Conservation (phyloP, 805 yeast species). For the Henningerozyma blattae region DNA sequence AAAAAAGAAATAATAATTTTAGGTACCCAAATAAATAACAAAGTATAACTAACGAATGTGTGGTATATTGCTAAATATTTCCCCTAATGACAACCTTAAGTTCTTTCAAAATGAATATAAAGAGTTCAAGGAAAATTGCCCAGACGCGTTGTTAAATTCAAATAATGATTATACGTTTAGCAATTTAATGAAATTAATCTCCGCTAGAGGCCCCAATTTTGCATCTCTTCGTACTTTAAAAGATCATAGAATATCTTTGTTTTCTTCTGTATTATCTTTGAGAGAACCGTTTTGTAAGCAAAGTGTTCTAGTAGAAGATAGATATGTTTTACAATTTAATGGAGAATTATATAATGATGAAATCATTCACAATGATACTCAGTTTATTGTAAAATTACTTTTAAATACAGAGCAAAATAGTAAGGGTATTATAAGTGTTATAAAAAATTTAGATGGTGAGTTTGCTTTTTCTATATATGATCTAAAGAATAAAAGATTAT, state of each 20-base stretch:
- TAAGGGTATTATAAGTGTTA: conserved; percentile 28
- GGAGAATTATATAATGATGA: conserved; percentile 75
- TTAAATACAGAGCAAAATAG: conserved; percentile 10
- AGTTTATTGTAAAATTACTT: conserved; percentile 33
- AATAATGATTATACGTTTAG: conserved; percentile 17
- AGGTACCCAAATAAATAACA: no score
- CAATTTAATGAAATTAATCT: conserved; percentile 31
- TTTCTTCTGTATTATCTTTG: conserved; percentile 69
- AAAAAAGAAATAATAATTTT: no score
- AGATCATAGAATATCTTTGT: conserved; percentile 21
- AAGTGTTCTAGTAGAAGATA: conserved; percentile 35
- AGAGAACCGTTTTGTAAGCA: conserved; percentile 72
- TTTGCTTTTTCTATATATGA: conserved; percentile 57
- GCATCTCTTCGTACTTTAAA: conserved; percentile 18
- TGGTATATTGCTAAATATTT: conserved; percentile 37
- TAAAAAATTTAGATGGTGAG: conserved; percentile 58
- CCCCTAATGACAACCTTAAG: conserved; percentile 1
- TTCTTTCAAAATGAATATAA: conserved; percentile 5
- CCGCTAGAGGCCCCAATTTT: conserved; percentile 57
- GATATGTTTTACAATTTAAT: conserved; percentile 60
- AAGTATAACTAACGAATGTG: conserved; percentile 32
- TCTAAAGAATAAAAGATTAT: conserved; percentile 27
- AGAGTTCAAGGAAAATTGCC: conserved; percentile 10
- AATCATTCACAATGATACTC: conserved; percentile 52
- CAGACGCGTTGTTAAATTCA: background rate